These are phyloP conservation scores for Neurospora discreta DNA, from an alignment of 495 filamentous ascomycete genomes.

Conservation along the genomic window DNA sequence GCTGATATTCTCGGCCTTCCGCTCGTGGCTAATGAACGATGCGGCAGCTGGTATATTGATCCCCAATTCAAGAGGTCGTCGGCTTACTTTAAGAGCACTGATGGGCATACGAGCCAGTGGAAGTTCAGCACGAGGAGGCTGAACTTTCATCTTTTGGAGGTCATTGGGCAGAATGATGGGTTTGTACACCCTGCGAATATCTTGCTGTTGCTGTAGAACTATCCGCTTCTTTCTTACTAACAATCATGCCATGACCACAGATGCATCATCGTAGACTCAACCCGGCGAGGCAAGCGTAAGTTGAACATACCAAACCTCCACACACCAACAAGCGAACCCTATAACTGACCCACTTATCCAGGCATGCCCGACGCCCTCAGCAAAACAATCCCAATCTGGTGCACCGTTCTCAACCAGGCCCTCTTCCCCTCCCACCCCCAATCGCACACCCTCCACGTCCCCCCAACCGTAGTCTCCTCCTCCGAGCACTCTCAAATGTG, in stretches of 20 bases:
- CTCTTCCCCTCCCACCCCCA: constrained; percentile 51
- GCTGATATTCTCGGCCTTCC: constrained; percentile 47
- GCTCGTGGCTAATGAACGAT: constrained; percentile 85
- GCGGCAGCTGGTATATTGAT: constrained; percentile 90
- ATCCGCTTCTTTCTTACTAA: background rate
- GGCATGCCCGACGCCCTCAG: constrained; percentile 86
- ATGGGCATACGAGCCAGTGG: constrained; percentile 87
- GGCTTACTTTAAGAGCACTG: constrained; percentile 95
- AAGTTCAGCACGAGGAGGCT: constrained; percentile 72
- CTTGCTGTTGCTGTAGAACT: background rate
- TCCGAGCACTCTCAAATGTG: constrained; percentile 78
- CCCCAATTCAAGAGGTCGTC: constrained; percentile 52
- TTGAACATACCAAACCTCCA: constrained; percentile 5
- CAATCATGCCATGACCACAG: constrained; percentile 28
- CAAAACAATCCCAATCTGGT: constrained; percentile 94
- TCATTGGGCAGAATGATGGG: constrained; percentile 53
- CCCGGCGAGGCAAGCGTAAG: constrained; percentile 73
- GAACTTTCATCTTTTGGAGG: constrained; percentile 66
- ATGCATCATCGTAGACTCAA: constrained; percentile 93
- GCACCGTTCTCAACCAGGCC: constrained; percentile 67
- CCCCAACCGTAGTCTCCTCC: constrained; percentile 52
- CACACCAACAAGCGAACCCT: background rate
- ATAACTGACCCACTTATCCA: constrained; percentile 13
- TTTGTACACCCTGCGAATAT: constrained; percentile 20
- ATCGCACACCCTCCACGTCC: constrained; percentile 47